Conservation (phyloP, 2,329 filamentous ascomycete species). For the Arachnomyces sp. region DNA sequence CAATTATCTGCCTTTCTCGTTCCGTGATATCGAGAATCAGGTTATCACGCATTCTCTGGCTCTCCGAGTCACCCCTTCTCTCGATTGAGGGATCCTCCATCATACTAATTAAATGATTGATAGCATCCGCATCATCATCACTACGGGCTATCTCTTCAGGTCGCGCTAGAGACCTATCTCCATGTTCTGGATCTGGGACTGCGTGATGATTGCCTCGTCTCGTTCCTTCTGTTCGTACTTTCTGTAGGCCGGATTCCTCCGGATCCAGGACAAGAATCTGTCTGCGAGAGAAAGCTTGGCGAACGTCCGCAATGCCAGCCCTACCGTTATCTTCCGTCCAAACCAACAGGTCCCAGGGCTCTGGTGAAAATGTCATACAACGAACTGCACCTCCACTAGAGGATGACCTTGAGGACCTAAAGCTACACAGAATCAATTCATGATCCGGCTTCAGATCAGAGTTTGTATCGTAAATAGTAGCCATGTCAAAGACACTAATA, state of each 20-base stretch:
- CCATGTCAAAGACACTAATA: constrained; percentile 39
- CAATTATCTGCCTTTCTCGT: constrained; percentile 35
- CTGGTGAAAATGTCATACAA: constrained; percentile 85
- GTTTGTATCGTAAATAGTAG: constrained; percentile 27
- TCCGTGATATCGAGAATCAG: constrained; percentile 32
- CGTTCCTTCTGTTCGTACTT: constrained; percentile 25
- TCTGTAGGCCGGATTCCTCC: constrained; percentile 25
- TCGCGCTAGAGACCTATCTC: constrained; percentile 7
- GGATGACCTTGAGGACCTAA: constrained; percentile 67
- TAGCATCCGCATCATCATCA: constrained; percentile 15
- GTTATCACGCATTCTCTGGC: constrained; percentile 26
- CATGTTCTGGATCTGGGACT: constrained; percentile 18
- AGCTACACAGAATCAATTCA: constrained; percentile 63
- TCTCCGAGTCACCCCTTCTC: constrained; percentile 16
- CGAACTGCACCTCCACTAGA: constrained; percentile 70
- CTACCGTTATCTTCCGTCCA: constrained; percentile 78
- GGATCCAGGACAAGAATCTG: constrained; percentile 34
- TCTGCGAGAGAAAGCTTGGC: constrained; percentile 36
- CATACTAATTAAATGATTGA: constrained; percentile 18
- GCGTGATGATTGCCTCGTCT: constrained; percentile 19
- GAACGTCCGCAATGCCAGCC: constrained; percentile 40
- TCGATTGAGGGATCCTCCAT: constrained; percentile 16
- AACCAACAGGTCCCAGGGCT: constrained; percentile 79
- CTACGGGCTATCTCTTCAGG: constrained; percentile 1
- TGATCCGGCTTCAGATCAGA: constrained; percentile 36